phyloP scores from a whole-genome alignment of 805 yeast species.

The Kazachstania kunashirensis region DNA sequence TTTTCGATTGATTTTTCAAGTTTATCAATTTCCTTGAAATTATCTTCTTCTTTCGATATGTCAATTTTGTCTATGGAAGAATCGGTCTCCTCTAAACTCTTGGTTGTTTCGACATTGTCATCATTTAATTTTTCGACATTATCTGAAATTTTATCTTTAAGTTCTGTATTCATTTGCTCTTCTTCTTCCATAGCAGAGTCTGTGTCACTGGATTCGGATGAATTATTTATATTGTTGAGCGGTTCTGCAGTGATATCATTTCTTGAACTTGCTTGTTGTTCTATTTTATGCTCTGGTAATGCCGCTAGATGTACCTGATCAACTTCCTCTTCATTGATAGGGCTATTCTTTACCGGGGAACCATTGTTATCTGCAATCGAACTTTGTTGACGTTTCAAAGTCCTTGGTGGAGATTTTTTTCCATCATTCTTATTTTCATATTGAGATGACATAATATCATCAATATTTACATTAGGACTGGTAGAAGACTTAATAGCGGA shows the following conservation, averaged over 20 bases:
- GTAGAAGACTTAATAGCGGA: background rate
- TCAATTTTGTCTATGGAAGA: too few relatives aligned
- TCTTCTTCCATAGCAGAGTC: background rate
- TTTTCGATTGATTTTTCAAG: constrained; percentile 15
- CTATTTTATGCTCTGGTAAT: constrained; percentile 16
- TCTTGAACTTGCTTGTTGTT: too few relatives aligned
- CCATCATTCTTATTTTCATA: too few relatives aligned
- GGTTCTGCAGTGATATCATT: too few relatives aligned
- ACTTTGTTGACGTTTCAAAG: constrained; percentile 22
- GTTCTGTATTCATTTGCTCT: too few relatives aligned
- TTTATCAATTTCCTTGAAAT: constrained; percentile 12
- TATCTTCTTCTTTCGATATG: background rate
- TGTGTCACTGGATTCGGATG: background rate
- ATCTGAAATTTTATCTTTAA: too few relatives aligned
- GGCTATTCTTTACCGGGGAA: constrained; percentile 22
- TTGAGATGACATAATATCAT: background rate
- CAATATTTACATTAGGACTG: background rate
- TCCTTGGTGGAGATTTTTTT: constrained; percentile 1
- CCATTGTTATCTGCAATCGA: constrained; percentile 28
- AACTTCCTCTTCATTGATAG: constrained; percentile 11
- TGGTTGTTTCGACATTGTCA: too few relatives aligned
- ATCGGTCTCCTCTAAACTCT: too few relatives aligned
- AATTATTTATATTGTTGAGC: background rate
- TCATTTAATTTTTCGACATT: too few relatives aligned
- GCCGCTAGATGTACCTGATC: constrained; percentile 23